Conservation (phyloP, 208 protist genomes). For the Blechomonas ayalai region DNA sequence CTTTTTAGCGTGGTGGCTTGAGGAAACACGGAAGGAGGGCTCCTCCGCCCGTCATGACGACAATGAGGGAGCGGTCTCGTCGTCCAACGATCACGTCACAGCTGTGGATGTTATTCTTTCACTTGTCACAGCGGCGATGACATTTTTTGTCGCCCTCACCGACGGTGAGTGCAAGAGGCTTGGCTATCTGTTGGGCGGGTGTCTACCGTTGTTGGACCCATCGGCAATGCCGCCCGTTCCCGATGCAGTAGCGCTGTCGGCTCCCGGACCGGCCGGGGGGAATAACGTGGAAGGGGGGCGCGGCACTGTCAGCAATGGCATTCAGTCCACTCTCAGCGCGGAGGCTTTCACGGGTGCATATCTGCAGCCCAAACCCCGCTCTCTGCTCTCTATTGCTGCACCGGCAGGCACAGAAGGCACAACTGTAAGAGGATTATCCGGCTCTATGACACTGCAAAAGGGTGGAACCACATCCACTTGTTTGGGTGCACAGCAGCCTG, state of each 20-base stretch:
- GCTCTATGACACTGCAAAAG: background rate
- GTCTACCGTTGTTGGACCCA: constrained; percentile 6
- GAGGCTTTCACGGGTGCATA: constrained; percentile 10
- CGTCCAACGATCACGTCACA: background rate
- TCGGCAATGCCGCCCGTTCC: constrained; percentile 4
- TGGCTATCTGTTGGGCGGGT: constrained; percentile 32
- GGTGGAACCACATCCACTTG: background rate
- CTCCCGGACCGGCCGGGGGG: no score
- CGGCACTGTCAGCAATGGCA: background rate
- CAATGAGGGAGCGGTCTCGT: background rate
- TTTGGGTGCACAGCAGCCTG: constrained; percentile 2
- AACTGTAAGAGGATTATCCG: background rate
- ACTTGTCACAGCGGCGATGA: constrained; percentile 35
- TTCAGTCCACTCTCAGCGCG: background rate
- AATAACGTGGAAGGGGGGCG: background rate
- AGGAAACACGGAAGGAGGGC: background rate
- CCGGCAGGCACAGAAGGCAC: background rate
- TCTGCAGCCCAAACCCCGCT: constrained; percentile 13
- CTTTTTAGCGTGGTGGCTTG: constrained; percentile 45
- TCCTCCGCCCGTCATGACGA: background rate
- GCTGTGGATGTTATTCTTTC: constrained; percentile 36
- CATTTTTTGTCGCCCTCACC: constrained; percentile 64
- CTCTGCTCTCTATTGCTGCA: constrained; percentile 5
- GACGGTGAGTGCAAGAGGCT: constrained; percentile 69
- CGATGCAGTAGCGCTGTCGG: no score